These are phyloP conservation scores for Thalassia testudinum DNA, from an alignment of 116 monocot genomes.

Conservation along the genomic window DNA sequence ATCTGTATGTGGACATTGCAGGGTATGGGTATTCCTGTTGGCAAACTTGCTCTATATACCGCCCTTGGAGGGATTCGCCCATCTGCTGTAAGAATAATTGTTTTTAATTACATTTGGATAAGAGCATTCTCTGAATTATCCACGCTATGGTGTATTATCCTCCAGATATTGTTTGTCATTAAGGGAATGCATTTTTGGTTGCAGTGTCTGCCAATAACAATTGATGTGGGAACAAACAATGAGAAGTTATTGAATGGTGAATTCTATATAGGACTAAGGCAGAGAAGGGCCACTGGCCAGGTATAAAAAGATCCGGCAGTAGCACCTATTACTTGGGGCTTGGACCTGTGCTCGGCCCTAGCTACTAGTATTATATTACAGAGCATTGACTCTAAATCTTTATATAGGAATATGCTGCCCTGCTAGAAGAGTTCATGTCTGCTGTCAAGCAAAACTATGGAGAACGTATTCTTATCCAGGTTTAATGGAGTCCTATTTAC, in stretches of 20 bases:
- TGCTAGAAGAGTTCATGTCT: slow-evolving; percentile 62
- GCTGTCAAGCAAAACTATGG: slow-evolving; percentile 83
- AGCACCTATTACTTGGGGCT: too few relatives aligned
- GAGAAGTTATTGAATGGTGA: slow-evolving; percentile 64
- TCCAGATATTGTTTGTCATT: not conserved
- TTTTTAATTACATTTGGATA: not conserved
- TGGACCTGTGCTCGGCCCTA: too few relatives aligned
- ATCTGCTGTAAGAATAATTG: slow-evolving; percentile 45
- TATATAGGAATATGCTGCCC: slow-evolving; percentile 41
- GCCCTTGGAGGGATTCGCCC: slow-evolving; percentile 88
- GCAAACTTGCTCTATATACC: slow-evolving; percentile 81
- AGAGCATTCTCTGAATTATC: slow-evolving; percentile 4
- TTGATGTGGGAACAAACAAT: slow-evolving; percentile 97
- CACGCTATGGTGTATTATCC: too few relatives aligned
- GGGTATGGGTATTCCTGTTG: slow-evolving; percentile 99
- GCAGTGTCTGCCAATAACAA: slow-evolving; percentile 82
- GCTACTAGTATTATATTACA: too few relatives aligned
- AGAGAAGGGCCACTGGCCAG: slow-evolving; percentile 66
- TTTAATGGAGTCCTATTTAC: not conserved
- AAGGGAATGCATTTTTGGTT: not conserved
- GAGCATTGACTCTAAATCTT: not conserved
- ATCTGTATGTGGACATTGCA: slow-evolving; percentile 3
- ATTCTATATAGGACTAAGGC: slow-evolving; percentile 91
- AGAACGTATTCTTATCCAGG: slow-evolving; percentile 70
- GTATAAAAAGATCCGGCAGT: slow-evolving; percentile 20